Conservation (phyloP, 768 basidiomycete genomes). For the Suillus luteus region DNA sequence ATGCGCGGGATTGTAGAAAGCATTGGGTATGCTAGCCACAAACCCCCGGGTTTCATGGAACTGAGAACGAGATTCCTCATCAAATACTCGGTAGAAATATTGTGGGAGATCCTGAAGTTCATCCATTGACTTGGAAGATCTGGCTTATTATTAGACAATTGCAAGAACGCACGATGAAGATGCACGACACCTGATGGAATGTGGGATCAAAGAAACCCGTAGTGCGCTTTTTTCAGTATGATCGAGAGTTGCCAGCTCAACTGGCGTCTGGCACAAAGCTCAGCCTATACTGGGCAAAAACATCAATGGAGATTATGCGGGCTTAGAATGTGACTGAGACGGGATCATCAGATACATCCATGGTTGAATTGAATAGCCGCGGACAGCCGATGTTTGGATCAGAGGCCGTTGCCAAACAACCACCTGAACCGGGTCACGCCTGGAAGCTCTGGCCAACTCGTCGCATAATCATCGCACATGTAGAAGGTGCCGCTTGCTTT, state of each 20-base stretch:
- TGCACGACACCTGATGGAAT: neutral
- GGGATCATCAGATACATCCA: too few relatives aligned
- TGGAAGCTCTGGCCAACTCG: neutral
- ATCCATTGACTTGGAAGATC: neutral
- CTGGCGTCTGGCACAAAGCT: too few relatives aligned
- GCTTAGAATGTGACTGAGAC: too few relatives aligned
- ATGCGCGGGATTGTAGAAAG: neutral
- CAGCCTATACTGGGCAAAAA: too few relatives aligned
- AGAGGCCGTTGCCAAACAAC: slow-evolving; percentile 5
- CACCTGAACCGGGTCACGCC: neutral
- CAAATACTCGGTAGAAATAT: neutral
- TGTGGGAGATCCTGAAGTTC: neutral
- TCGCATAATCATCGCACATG: neutral
- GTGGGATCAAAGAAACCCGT: neutral
- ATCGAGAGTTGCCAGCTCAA: neutral
- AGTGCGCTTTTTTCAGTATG: neutral
- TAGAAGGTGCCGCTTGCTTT: neutral
- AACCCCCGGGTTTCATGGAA: neutral
- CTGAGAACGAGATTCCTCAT: neutral
- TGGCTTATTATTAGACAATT: neutral
- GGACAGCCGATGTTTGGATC: slow-evolving; percentile 6
- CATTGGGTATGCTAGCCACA: neutral
- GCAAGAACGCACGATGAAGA: neutral
- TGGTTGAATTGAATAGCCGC: neutral
- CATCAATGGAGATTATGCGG: too few relatives aligned